Evolutionary conservation across 257 asterid genomes (phyloP).

Genomic region (Solanum rostratum): DNA sequence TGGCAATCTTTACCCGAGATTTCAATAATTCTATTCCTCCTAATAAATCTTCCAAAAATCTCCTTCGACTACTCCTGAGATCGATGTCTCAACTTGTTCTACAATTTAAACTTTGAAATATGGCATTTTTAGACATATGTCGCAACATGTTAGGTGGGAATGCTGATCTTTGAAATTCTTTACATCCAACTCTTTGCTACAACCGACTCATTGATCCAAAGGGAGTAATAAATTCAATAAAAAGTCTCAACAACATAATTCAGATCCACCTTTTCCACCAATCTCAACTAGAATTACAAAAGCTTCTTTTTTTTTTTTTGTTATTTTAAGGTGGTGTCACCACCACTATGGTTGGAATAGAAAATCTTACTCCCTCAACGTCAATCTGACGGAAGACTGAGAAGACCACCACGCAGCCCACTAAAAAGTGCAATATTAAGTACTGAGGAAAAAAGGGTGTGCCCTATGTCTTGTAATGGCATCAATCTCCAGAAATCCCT

Average conservation of each 20-base stretch:
- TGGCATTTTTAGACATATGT: not conserved
- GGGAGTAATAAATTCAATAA: not conserved
- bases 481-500: not conserved
- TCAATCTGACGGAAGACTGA: not conserved
- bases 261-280: not conserved
- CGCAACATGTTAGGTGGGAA: not conserved
- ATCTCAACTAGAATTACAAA: not conserved
- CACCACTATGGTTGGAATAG: not conserved
- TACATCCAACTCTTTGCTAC: not conserved
- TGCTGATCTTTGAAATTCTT: not conserved
- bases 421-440: not conserved
- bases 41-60: not conserved
- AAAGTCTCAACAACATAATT: not conserved
- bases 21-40: not conserved
- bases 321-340: not conserved
- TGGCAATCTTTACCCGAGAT: not conserved
- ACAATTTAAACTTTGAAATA: not conserved
- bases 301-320: not conserved
- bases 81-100: not conserved
- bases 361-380: not conserved
- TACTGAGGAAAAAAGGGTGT: not conserved
- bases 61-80: not conserved
- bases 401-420: not conserved
- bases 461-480: not conserved
- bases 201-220: not conserved